A percentile compares a stretch with the other conserved stretches of the same genome.
Evolutionary conservation across 2,329 filamentous ascomycete species (phyloP).

Genomic region (Biscogniauxia marginata): DNA sequence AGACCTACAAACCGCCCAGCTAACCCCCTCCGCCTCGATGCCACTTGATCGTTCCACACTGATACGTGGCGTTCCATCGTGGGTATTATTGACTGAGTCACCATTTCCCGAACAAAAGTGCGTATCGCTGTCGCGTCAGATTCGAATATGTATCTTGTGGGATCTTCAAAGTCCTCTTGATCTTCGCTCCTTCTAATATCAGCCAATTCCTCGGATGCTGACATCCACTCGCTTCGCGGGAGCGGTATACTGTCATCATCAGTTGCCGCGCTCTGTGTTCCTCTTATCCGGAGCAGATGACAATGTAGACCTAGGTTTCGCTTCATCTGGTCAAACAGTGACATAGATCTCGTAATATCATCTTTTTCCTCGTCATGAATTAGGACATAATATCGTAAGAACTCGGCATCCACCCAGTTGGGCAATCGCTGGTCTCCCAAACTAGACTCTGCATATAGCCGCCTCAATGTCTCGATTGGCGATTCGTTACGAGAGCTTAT

Average conservation of each 20-base stretch:
- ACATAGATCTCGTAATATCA: slow-evolving; percentile 86
- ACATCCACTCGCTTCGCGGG: slow-evolving; percentile 84
- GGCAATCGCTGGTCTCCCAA: slow-evolving; percentile 72
- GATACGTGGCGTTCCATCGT: slow-evolving; percentile 93
- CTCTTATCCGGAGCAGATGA: slow-evolving; percentile 82
- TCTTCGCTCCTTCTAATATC: slow-evolving; percentile 68
- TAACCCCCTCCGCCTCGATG: slow-evolving; percentile 82
- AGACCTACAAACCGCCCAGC: slow-evolving; percentile 93
- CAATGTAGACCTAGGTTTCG: slow-evolving; percentile 96
- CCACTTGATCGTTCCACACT: slow-evolving; percentile 96
- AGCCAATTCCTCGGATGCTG: slow-evolving; percentile 78
- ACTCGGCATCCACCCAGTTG: slow-evolving; percentile 86
- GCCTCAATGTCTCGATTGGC: slow-evolving; percentile 83
- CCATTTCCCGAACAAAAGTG: slow-evolving; percentile 89
- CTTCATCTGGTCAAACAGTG: slow-evolving; percentile 97
- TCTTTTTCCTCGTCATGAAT: slow-evolving; percentile 96
- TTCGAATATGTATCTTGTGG: slow-evolving; percentile 81
- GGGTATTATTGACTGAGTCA: slow-evolving; percentile 90
- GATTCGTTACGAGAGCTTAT: slow-evolving; percentile 84
- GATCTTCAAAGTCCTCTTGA: slow-evolving; percentile 69
- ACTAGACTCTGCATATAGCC: slow-evolving; percentile 81
- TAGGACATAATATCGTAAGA: slow-evolving; percentile 91
- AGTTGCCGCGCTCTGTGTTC: slow-evolving; percentile 79
- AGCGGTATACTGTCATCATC: slow-evolving; percentile 88
- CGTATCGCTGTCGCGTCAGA: slow-evolving; percentile 86